phyloP scores from a whole-genome alignment of 768 basidiomycete species.

The Kwoniella mangroviensis region DNA sequence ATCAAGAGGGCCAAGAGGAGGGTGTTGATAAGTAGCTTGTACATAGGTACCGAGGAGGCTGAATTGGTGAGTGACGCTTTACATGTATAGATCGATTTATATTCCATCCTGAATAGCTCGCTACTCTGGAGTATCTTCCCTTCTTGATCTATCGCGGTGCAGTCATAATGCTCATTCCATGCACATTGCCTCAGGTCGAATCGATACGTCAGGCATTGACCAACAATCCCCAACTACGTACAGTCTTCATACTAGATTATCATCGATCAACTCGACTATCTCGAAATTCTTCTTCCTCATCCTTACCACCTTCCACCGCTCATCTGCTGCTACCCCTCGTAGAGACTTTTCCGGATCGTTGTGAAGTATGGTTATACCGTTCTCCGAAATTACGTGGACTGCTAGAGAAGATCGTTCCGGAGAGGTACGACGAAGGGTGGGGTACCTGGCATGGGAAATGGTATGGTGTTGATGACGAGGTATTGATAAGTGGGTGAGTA shows the following conservation, averaged over 20 bases:
- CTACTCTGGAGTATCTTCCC: too few species aligned
- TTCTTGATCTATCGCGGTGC: too few species aligned
- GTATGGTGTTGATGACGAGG: constrained; percentile 88
- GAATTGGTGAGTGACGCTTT: constrained; percentile 67
- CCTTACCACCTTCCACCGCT: constrained; percentile 64
- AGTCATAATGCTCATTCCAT: not conserved
- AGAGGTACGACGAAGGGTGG: constrained; percentile 97
- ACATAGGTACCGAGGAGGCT: constrained; percentile 63
- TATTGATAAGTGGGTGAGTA: constrained; percentile 88
- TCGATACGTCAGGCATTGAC: constrained; percentile 68
- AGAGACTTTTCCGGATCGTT: constrained; percentile 70
- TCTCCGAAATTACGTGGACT: constrained; percentile 81
- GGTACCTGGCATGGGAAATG: constrained; percentile 98
- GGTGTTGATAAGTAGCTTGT: constrained; percentile 74
- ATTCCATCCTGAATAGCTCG: too few species aligned
- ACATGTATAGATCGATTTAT: too few species aligned
- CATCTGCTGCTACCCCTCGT: constrained; percentile 71
- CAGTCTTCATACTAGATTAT: constrained; percentile 76
- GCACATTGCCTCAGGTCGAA: constrained; percentile 65
- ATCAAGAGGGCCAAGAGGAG: constrained; percentile 75
- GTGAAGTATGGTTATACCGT: constrained; percentile 80
- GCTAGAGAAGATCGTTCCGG: constrained; percentile 77
- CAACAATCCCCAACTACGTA: constrained; percentile 66
- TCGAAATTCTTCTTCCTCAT: constrained; percentile 24
- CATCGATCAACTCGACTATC: constrained; percentile 62